These are phyloP conservation scores for Pyricularia pennisetigena DNA, from an alignment of 2,329 filamentous ascomycete genomes.

Conservation along the genomic window DNA sequence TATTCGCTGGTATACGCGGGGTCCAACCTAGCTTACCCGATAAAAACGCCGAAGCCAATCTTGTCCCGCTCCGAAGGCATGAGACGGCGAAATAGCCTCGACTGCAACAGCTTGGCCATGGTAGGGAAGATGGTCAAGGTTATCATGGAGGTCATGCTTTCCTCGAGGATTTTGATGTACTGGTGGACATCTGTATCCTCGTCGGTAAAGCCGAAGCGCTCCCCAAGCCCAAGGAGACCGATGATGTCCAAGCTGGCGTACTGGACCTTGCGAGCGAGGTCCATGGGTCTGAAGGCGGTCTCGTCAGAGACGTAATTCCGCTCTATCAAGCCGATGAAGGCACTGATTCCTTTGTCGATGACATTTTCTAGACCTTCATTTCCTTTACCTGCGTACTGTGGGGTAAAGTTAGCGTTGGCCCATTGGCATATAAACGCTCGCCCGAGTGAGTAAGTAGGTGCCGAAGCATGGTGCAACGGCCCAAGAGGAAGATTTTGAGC, in stretches of 20 bases:
- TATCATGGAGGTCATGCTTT: conserved; percentile 24
- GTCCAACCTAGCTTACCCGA: conserved; percentile 21
- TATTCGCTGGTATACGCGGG: not conserved
- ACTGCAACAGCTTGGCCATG: conserved; percentile 28
- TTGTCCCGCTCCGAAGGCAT: conserved; percentile 29
- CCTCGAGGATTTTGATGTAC: conserved; percentile 26
- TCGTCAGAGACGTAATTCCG: conserved; percentile 23
- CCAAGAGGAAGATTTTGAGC: not conserved
- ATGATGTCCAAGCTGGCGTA: conserved; percentile 48
- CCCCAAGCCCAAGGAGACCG: conserved; percentile 37
- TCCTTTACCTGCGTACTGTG: conserved; percentile 17
- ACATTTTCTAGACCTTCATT: conserved; percentile 15
- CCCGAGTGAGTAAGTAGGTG: not conserved
- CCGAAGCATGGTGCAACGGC: not conserved
- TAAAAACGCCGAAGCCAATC: conserved; percentile 27
- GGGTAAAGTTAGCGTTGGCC: not conserved
- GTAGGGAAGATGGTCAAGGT: conserved; percentile 26
- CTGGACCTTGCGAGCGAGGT: conserved; percentile 38
- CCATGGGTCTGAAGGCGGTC: conserved; percentile 17
- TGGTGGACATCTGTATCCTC: conserved; percentile 32
- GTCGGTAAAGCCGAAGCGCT: conserved; percentile 34
- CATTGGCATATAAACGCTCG: not conserved
- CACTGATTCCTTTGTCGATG: conserved; percentile 15
- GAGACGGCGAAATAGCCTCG: conserved; percentile 27
- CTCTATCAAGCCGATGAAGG: conserved; percentile 28